Evolutionary conservation across 192 early-diverging fungal genomes (phyloP).

Genomic region (Coemansia umbellata): DNA sequence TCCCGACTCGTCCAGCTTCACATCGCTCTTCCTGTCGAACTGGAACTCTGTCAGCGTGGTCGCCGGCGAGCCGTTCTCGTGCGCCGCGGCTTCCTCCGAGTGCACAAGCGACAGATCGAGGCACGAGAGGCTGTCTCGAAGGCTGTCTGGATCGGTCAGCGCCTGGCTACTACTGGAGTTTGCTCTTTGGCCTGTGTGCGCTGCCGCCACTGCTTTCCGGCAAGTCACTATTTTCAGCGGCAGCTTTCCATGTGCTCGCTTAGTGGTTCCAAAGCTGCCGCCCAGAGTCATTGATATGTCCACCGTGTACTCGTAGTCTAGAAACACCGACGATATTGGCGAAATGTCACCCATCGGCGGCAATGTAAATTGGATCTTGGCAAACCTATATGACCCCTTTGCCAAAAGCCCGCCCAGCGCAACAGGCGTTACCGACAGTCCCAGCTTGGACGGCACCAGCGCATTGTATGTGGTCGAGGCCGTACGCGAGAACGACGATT

Average conservation of each 20-base stretch:
- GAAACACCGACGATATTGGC: conserved; percentile 45
- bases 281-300: conserved; percentile 43
- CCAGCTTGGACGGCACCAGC: conserved; percentile 8
- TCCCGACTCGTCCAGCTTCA: not conserved
- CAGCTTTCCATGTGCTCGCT: conserved; percentile 18
- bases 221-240: conserved; percentile 45
- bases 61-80: conserved; percentile 26
- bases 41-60: conserved; percentile 44
- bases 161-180: conserved; percentile 2
- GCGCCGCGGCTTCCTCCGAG: conserved; percentile 16
- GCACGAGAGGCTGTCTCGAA: conserved; percentile 39
- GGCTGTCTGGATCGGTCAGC: conserved; percentile 21
- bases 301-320: conserved; percentile 49
- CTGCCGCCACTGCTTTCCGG: conserved; percentile 7
- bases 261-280: conserved; percentile 46
- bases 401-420: conserved; percentile 36
- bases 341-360: conserved; percentile 41
- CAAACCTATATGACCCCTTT: conserved; percentile 49
- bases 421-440: conserved; percentile 23
- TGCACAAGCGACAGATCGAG: conserved; percentile 41
- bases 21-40: conserved; percentile 17
- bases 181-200: not conserved
- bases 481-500: conserved; percentile 23
- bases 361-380: conserved; percentile 43
- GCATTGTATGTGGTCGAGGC: conserved; percentile 4